phyloP scores from a whole-genome alignment of 1,284 basidiomycete genomes.

The Austroboletus novae-zelandiae region DNA sequence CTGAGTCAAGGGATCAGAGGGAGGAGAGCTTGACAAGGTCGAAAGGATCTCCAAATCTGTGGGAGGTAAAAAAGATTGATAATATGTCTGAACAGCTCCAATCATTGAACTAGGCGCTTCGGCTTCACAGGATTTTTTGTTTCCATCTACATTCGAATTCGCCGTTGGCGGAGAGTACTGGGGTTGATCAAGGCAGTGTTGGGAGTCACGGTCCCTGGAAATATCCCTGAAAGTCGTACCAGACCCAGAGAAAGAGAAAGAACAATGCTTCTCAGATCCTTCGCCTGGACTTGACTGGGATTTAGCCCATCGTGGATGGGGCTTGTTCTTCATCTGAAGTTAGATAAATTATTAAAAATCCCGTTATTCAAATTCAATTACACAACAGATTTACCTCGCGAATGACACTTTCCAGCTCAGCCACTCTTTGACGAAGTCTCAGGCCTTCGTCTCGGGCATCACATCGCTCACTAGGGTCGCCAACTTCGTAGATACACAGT shows the following conservation, averaged over 20 bases:
- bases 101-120: conserved; percentile 1
- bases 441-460: conserved; percentile 58
- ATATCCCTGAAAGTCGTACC: conserved; percentile 17
- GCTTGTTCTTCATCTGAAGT: conserved; percentile 63
- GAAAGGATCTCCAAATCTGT: conserved; percentile 6
- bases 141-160: conserved; percentile 1
- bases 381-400: conserved; percentile 54
- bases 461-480: conserved; percentile 62
- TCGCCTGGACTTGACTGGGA: conserved; percentile 26
- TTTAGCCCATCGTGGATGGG: conserved; percentile 63
- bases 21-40: conserved; percentile 32
- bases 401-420: conserved; percentile 81
- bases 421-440: conserved; percentile 69
- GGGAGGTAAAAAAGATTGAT: conserved; percentile 10
- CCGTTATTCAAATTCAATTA: background rate
- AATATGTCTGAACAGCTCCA: conserved; percentile 9
- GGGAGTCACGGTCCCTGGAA: conserved; percentile 2
- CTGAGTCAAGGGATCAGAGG: conserved; percentile 42
- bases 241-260: conserved; percentile 18
- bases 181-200: conserved; percentile 1
- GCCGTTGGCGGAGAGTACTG: background rate
- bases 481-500: conserved; percentile 84
- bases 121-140: conserved; percentile 2
- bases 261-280: conserved; percentile 27
- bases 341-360: conserved; percentile 4